Base-by-base conservation (phyloP, 768 basidiomycete species). In the Mycena venus region DNA sequence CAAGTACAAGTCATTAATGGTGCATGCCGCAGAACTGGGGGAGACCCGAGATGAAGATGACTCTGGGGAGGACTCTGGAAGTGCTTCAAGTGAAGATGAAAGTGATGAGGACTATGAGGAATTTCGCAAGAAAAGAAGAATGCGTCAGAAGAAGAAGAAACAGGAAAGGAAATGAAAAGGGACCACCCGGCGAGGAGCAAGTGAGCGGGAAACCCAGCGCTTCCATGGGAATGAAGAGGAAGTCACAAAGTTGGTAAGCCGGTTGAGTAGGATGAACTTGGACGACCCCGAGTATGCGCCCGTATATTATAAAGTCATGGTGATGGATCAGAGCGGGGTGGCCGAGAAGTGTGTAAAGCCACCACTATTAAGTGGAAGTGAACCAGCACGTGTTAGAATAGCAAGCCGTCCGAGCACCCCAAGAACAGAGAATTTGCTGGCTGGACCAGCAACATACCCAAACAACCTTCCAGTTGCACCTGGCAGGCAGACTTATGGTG, bases 261-360 rank as follows among this genome's bases (percentile, higher is more conserved):
- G 59, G n/a, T 21, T 74, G 15, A 64, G 58, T 31, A 21, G n/a
- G 0, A 74, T 74, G 67, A 23, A 10, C 0, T 4, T 74, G 6
- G 61, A 74, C 21, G 73, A 74, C 8, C 73, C 73, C 14, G 73
- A 74, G 27, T 74, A 74, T 17, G 60, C 67, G 38, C 73, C 73
- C 0, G 15, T 55, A 2, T 74, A 69, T n/a, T 74, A 74, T 23
- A 74, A 68, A 36, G 67, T 74, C 1, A 40, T 74, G 68, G 51
- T 60, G 0, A 7, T 58, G 8, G 73, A 74, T 29, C 27, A 51
- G 11, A 19, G n/a, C 9, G 49, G 49, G 14, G 5, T 51, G 6
- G 49, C 49, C 12, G 23, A 11, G 23, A 51, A 51, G 23, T 51
- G 49, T 11, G 49, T 51, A 6, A 51, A 51, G 17, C 23, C 23